A percentile compares a stretch with the other conserved stretches of the same genome.
phyloP scores from a whole-genome alignment of 306 rosid species.

The Prunus campanulata region DNA sequence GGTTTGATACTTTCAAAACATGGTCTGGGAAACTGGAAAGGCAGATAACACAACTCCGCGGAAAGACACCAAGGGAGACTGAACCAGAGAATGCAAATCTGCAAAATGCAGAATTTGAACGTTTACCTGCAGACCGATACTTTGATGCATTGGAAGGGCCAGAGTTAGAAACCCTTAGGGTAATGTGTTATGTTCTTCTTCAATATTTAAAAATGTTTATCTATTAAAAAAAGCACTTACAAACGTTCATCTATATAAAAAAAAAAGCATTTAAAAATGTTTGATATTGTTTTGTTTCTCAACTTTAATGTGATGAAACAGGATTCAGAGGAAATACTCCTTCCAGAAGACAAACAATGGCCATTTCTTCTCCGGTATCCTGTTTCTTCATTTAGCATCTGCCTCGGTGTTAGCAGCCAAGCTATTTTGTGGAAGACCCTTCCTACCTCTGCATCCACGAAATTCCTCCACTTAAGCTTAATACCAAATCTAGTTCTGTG shows the following conservation, averaged over 20 bases:
- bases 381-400: conserved; percentile 69
- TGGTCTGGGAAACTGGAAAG: conserved; percentile 73
- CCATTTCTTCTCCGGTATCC: conserved; percentile 85
- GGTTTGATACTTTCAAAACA: conserved; percentile 79
- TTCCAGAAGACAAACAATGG: conserved; percentile 74
- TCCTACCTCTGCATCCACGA: conserved; percentile 57
- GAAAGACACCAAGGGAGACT: conserved; percentile 33
- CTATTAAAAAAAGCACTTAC: no score
- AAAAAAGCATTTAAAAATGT: no score
- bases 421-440: conserved; percentile 84
- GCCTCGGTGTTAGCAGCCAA: conserved; percentile 90
- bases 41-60: conserved; percentile 55
- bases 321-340: conserved; percentile 82
- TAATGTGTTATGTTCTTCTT: conserved; percentile 13
- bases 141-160: conserved; percentile 48
- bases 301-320: conserved; percentile 21
- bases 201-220: not conserved
- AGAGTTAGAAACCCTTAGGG: conserved; percentile 72
- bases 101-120: conserved; percentile 23
- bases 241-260: no score
- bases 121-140: conserved; percentile 60
- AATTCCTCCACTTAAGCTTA: conserved; percentile 64
- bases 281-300: not conserved
- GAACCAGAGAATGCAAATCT: conserved; percentile 24
- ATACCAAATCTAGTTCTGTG: conserved; percentile 55